Conservation (phyloP, 2,329 filamentous ascomycete species). For the Ophiocordyceps sinensis region DNA sequence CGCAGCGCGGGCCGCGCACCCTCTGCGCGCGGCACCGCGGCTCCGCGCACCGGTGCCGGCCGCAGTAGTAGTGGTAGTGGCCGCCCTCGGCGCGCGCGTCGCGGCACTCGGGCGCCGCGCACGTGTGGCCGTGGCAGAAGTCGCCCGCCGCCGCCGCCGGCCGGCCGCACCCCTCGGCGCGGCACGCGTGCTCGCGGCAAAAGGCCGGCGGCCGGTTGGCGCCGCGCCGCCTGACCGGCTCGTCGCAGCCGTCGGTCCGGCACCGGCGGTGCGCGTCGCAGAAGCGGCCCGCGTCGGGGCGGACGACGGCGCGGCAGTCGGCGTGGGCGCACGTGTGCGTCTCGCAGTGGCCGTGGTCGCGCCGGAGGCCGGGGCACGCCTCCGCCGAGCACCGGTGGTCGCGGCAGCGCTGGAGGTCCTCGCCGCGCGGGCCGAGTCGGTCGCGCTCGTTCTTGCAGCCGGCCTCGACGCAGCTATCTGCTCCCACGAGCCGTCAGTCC, state of each 20-base stretch:
- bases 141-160: background rate
- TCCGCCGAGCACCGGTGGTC: background rate
- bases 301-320: background rate
- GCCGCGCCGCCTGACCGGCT: background rate
- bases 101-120: background rate
- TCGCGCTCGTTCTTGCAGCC: background rate
- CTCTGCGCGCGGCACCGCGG: no score
- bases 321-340: background rate
- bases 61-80: no score
- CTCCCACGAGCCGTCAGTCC: background rate
- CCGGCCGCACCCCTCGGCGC: background rate
- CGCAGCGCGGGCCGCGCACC: no score
- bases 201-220: background rate
- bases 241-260: background rate
- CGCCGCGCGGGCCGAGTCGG: background rate
- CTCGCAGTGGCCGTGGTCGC: background rate
- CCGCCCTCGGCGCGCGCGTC: no score
- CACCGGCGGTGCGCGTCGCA: background rate
- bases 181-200: background rate
- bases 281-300: background rate
- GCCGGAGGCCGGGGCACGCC: background rate
- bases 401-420: background rate
- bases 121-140: background rate
- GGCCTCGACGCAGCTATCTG: constrained; percentile 1
- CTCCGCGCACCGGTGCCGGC: no score